Base-by-base conservation (phyloP, 805 yeast species). In the Brettanomyces anomalus region DNA sequence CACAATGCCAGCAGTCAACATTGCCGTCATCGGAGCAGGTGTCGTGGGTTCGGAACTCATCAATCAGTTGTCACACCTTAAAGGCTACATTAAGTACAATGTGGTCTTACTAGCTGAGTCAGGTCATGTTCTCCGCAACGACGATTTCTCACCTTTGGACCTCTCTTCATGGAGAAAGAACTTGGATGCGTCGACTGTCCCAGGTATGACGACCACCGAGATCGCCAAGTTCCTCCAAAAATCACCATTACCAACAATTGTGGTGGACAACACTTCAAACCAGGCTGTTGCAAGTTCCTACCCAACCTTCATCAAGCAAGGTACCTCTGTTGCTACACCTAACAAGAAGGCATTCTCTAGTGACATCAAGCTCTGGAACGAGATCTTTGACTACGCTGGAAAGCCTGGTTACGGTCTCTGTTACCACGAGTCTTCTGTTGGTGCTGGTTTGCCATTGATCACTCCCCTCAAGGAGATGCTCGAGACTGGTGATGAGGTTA, bases 381-480 rank as follows among this genome's bases (percentile, higher is more conserved):
- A 74, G 41, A 77, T 93, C 43, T 85, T 85, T 55, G 57, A 62
- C 31, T 64, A 65, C 41, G 74, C 83, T 31, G 72, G 70, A 33
- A 65, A 68, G 33, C 71, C 74, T 38, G 67, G 70, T 32, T 80
- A 79, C 40, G 89, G 87, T 34, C 71, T 90, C 49, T 95, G 88
- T 37, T 90, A 88, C 72, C 98, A 93, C 60, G 99, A 93, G 72
- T 95, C 98, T 40, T 87, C 97, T 6, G 97, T 93, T 46, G 97
- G 97, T 59, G 99, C 99, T 36, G 99, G 97, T 45, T 74, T 93
- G 62, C 99, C 99, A 46, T 79, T 93, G 48, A 81, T 93, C 55
- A 81, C 87, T 39, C 84, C 96, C 41, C 70, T 93, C 57, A 85
- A 80, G 58, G 98, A 93, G 62, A 73, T 90, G 66, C 72, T 93